Conservation (phyloP, 164 flowering plant species). For the Tinospora cordifolia region DNA sequence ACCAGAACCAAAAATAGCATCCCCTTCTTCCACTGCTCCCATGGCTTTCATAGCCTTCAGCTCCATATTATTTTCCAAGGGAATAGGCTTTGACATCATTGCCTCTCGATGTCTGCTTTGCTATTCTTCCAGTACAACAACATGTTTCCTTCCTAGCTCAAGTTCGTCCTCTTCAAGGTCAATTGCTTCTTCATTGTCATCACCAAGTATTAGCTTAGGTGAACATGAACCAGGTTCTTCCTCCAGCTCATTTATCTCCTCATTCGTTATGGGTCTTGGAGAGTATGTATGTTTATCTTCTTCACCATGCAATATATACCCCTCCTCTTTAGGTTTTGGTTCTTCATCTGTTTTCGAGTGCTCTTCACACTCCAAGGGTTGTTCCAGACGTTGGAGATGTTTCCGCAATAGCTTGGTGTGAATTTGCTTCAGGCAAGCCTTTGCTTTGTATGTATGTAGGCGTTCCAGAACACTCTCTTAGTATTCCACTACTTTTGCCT, state of each 20-base stretch:
- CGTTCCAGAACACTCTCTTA: slow-evolving; percentile 93
- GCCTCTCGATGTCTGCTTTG: slow-evolving; percentile 62
- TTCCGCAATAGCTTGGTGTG: no score
- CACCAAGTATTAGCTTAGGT: slow-evolving; percentile 70
- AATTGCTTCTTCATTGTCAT: slow-evolving; percentile 75
- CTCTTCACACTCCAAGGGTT: no score
- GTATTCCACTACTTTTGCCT: slow-evolving; percentile 86
- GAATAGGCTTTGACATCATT: slow-evolving; percentile 53
- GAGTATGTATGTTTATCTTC: slow-evolving; percentile 45
- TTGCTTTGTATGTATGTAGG: slow-evolving; percentile 83
- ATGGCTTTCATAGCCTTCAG: no score
- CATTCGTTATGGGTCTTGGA: slow-evolving; percentile 41
- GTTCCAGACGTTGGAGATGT: no score
- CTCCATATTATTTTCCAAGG: slow-evolving; percentile 65
- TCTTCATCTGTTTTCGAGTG: no score
- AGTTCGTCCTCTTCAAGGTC: slow-evolving; percentile 85
- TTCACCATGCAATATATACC: no score
- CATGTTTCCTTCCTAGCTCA: slow-evolving; percentile 65
- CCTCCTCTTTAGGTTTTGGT: no score
- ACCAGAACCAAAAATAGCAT: slow-evolving; percentile 78
- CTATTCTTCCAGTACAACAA: slow-evolving; percentile 59
- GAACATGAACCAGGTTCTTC: slow-evolving; percentile 87
- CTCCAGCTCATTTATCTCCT: slow-evolving; percentile 41
- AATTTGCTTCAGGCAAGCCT: slow-evolving; percentile 88
- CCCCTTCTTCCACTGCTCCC: slow-evolving; percentile 92